Conservation (phyloP, 2,329 filamentous ascomycete genomes). For the Sarocladium kiliense region DNA sequence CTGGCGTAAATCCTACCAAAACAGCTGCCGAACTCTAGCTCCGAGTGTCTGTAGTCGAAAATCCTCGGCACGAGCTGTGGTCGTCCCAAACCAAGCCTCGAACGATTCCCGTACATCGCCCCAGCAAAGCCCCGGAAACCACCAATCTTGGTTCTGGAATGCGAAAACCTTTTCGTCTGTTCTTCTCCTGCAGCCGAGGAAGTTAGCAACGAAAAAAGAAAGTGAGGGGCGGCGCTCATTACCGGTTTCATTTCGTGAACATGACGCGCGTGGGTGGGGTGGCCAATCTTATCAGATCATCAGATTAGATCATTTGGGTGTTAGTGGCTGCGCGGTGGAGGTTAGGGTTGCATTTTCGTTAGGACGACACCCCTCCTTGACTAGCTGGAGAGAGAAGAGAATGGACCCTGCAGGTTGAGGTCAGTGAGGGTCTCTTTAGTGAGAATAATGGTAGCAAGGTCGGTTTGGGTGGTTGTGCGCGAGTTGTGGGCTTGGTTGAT, state of each 20-base stretch:
- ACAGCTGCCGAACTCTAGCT: too few species aligned
- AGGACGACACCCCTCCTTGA: not conserved
- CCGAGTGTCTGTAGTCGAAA: too few species aligned
- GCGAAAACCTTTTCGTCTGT: not conserved
- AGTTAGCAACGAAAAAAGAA: not conserved
- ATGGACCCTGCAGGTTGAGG: conserved; percentile 8
- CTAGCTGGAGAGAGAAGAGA: not conserved
- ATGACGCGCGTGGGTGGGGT: conserved; percentile 1
- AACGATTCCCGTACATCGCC: too few species aligned
- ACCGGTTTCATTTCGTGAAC: not conserved
- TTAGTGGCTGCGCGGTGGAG: too few species aligned
- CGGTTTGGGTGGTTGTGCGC: not conserved
- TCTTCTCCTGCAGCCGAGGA: not conserved
- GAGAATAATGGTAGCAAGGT: not conserved
- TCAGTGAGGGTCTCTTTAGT: not conserved
- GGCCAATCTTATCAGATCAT: conserved; percentile 40
- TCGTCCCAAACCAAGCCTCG: too few species aligned
- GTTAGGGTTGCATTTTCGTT: not conserved
- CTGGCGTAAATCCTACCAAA: too few species aligned
- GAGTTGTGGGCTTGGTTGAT: not conserved
- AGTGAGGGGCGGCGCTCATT: not conserved
- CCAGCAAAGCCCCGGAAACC: not conserved
- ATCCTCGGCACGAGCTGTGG: too few species aligned
- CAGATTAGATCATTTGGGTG: conserved; percentile 33
- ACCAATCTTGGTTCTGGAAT: not conserved